phyloP scores from a whole-genome alignment of 2,329 filamentous ascomycete species.

The Hypoxylon sp. region DNA sequence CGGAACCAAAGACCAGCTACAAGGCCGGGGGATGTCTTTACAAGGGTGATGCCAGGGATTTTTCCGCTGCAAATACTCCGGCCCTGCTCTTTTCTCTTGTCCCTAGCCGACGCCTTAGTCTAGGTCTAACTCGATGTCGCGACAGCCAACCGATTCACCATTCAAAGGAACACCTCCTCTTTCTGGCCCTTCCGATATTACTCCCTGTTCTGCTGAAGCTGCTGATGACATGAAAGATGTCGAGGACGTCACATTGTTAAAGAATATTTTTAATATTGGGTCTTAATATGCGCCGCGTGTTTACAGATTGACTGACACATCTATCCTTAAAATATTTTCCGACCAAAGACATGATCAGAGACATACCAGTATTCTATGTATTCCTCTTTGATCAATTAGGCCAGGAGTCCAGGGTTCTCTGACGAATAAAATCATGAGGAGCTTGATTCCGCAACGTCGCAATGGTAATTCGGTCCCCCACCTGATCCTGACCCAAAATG shows the following conservation, averaged over 20 bases:
- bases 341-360: slow-evolving; percentile 10
- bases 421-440: slow-evolving; percentile 20
- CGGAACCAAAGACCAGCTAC: slow-evolving; percentile 21
- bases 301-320: no score
- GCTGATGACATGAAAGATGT: slow-evolving; percentile 15
- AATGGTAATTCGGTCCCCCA: slow-evolving; percentile 27
- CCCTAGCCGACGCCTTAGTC: slow-evolving; percentile 12
- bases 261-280: slow-evolving; percentile 4
- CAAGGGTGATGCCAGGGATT: slow-evolving; percentile 30
- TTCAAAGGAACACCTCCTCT: slow-evolving; percentile 22
- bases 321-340: no score
- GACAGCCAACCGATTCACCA: slow-evolving; percentile 14
- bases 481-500: slow-evolving; percentile 22
- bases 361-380: neutral
- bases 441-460: slow-evolving; percentile 25
- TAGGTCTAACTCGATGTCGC: slow-evolving; percentile 8
- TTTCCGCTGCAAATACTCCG: slow-evolving; percentile 31
- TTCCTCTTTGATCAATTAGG: slow-evolving; percentile 4
- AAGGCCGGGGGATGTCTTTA: slow-evolving; percentile 13
- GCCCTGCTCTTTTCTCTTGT: slow-evolving; percentile 20
- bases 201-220: slow-evolving; percentile 9
- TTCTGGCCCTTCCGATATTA: slow-evolving; percentile 23
- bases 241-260: slow-evolving; percentile 15
- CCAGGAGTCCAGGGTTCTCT: neutral
- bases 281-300: slow-evolving; percentile 16